Conservation (phyloP, 1,284 basidiomycete species). For the Tetrapyrgos nigripes region DNA sequence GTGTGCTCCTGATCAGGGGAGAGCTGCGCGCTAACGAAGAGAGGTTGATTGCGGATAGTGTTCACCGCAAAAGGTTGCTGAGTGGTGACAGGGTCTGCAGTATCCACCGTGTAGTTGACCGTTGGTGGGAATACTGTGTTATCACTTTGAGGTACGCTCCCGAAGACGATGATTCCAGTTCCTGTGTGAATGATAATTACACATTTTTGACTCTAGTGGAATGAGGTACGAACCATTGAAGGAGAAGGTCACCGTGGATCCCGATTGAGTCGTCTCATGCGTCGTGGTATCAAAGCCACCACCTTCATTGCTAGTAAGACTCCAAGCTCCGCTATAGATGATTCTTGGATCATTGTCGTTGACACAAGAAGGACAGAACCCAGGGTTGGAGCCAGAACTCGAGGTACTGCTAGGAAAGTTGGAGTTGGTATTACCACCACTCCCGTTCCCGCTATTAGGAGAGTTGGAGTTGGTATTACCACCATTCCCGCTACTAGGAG, state of each 20-base stretch:
- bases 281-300: conserved; percentile 29
- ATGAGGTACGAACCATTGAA: conserved; percentile 43
- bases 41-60: conserved; percentile 45
- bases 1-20: conserved; percentile 38
- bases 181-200: conserved; percentile 32
- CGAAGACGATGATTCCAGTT: conserved; percentile 48
- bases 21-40: conserved; percentile 43
- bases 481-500: neutral
- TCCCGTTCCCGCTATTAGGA: neutral
- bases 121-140: conserved; percentile 39
- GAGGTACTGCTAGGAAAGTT: neutral
- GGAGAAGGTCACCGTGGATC: conserved; percentile 38
- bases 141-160: conserved; percentile 47
- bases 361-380: conserved; percentile 25
- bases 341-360: conserved; percentile 41
- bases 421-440: neutral
- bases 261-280: conserved; percentile 36
- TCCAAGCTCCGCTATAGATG: conserved; percentile 43
- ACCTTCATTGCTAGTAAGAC: conserved; percentile 26
- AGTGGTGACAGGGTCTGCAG: conserved; percentile 34
- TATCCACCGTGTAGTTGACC: conserved; percentile 47
- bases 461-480: neutral
- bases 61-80: conserved; percentile 39
- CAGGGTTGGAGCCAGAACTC: too few relatives aligned
- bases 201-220: neutral